A percentile compares a stretch with the other conserved stretches of the same genome.
phyloP scores from a whole-genome alignment of 768 basidiomycete genomes.

The Lactarius indigo region DNA sequence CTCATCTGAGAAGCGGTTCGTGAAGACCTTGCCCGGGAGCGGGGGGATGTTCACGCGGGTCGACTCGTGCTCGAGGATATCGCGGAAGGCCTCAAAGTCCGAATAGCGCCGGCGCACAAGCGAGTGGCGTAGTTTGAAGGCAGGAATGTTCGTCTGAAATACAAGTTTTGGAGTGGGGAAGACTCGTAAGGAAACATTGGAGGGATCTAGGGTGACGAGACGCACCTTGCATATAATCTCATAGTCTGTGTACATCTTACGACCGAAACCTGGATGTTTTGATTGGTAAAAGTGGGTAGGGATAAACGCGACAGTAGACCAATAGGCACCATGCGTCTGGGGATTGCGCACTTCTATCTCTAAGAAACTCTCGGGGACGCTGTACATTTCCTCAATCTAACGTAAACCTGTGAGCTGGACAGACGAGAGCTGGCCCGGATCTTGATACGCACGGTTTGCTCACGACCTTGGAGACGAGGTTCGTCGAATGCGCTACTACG shows the following conservation, averaged over 20 bases:
- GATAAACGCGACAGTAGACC: background rate
- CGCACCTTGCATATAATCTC: constrained; percentile 95
- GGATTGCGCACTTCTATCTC: constrained; percentile 98
- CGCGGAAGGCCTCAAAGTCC: constrained; percentile 86
- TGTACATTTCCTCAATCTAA: constrained; percentile 98
- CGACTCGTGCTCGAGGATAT: constrained; percentile 94
- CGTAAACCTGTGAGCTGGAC: constrained; percentile 14
- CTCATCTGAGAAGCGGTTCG: constrained; percentile 96
- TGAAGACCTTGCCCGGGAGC: constrained; percentile 97
- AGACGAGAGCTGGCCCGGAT: background rate
- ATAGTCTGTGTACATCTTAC: constrained; percentile 99
- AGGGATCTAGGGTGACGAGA: constrained; percentile 4
- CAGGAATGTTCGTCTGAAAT: constrained; percentile 92
- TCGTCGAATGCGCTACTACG: constrained; percentile 40
- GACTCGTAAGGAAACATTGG: background rate
- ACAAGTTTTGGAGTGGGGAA: background rate
- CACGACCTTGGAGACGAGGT: constrained; percentile 35
- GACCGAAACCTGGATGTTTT: constrained; percentile 68
- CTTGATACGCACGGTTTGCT: constrained; percentile 37
- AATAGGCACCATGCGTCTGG: constrained; percentile 82
- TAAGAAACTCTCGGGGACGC: constrained; percentile 92
- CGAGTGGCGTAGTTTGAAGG: constrained; percentile 85
- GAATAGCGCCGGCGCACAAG: constrained; percentile 62
- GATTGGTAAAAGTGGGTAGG: background rate
- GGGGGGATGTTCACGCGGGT: constrained; percentile 97